phyloP scores from a whole-genome alignment of 139 green algal genomes.

The Ettlia oleoabundans region DNA sequence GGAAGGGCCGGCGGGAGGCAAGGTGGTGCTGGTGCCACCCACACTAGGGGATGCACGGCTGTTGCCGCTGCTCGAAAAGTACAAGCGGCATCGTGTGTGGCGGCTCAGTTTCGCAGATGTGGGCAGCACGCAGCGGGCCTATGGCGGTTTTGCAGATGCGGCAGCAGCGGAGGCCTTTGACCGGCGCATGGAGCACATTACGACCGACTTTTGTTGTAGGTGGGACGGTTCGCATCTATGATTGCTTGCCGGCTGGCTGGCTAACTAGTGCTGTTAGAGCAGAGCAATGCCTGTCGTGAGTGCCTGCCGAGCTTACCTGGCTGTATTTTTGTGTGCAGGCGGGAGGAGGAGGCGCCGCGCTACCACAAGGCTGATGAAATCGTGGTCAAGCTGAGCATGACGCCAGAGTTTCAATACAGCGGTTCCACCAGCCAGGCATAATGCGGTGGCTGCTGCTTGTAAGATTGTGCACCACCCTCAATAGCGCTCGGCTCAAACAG shows the following conservation, averaged over 20 bases:
- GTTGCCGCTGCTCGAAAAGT: slow-evolving; percentile 26
- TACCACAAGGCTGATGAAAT: not conserved
- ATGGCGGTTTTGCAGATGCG: not conserved
- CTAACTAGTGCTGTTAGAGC: no score
- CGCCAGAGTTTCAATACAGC: slow-evolving; percentile 10
- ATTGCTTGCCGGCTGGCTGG: no score
- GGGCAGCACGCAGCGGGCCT: not conserved
- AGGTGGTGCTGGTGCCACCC: slow-evolving; percentile 14
- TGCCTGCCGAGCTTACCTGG: no score
- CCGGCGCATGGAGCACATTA: slow-evolving; percentile 11
- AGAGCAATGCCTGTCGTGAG: no score
- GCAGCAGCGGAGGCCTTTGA: not conserved
- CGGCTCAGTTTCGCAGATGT: slow-evolving; percentile 16
- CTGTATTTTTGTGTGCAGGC: not conserved
- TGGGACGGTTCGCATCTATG: not conserved
- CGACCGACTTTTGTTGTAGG: slow-evolving; percentile 19
- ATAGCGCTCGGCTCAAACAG: no score
- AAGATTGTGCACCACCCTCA: no score
- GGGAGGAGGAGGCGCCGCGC: slow-evolving; percentile 8
- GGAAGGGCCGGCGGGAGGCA: not conserved
- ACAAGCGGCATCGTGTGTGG: slow-evolving; percentile 26
- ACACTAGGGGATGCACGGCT: not conserved
- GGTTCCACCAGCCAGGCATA: no score
- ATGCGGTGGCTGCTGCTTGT: not conserved
- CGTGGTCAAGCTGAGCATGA: slow-evolving; percentile 15